phyloP scores from a whole-genome alignment of 2,329 filamentous ascomycete species.

The Pseudonectria buxi region DNA sequence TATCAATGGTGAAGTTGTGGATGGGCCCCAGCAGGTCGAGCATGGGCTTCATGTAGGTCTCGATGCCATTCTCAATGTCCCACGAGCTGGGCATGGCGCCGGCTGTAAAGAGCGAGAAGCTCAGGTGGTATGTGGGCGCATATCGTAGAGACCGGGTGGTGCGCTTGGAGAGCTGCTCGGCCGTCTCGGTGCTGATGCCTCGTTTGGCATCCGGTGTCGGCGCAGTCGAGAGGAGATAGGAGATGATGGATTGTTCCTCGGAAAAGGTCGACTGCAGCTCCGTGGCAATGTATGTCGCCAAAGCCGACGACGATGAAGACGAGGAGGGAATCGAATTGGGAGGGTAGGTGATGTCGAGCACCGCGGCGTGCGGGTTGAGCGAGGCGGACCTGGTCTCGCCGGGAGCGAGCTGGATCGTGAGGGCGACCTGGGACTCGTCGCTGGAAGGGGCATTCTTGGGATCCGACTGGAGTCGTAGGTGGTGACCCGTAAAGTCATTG shows the following conservation, averaged over 20 bases:
- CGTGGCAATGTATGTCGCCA: slow-evolving; percentile 71
- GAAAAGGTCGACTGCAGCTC: slow-evolving; percentile 72
- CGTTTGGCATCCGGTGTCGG: slow-evolving; percentile 38
- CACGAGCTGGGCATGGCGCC: slow-evolving; percentile 73
- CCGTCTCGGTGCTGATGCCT: slow-evolving; percentile 42
- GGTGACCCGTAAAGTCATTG: slow-evolving; percentile 79
- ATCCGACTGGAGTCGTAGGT: slow-evolving; percentile 50
- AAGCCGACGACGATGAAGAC: slow-evolving; percentile 62
- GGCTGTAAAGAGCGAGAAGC: slow-evolving; percentile 89
- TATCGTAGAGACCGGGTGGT: slow-evolving; percentile 85
- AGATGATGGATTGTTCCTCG: slow-evolving; percentile 84
- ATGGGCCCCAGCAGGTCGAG: slow-evolving; percentile 73
- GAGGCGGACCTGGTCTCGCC: slow-evolving; percentile 54
- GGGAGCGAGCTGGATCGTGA: slow-evolving; percentile 65
- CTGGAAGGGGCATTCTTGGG: slow-evolving; percentile 25
- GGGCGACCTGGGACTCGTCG: slow-evolving; percentile 47
- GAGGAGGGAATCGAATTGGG: slow-evolving; percentile 59
- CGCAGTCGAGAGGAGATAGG: slow-evolving; percentile 60
- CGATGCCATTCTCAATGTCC: slow-evolving; percentile 79
- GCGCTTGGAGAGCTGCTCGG: slow-evolving; percentile 57
- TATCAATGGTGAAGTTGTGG: slow-evolving; percentile 93
- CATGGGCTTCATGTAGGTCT: slow-evolving; percentile 74
- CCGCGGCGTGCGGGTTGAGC: slow-evolving; percentile 61
- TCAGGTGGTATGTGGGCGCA: slow-evolving; percentile 87
- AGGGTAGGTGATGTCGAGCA: slow-evolving; percentile 72